These are phyloP conservation scores for Amphicarpaea edgeworthii DNA, from an alignment of 306 rosid genomes.

Conservation along the genomic window DNA sequence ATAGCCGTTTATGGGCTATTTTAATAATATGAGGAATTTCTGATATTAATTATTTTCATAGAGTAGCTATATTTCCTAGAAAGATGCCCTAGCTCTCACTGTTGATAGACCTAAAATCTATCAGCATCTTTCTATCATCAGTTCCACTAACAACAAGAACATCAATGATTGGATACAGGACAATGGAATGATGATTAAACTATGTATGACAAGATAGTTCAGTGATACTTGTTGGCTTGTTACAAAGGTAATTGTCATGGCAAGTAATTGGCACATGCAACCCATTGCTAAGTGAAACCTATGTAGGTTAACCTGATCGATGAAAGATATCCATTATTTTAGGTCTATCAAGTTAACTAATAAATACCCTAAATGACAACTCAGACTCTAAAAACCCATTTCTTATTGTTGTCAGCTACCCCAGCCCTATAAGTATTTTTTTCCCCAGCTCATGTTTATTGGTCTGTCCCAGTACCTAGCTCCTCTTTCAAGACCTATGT, in stretches of 20 bases:
- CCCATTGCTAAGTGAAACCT: too few species aligned
- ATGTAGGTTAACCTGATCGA: too few species aligned
- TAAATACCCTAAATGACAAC: background rate
- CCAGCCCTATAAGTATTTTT: background rate
- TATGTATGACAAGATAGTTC: too few species aligned
- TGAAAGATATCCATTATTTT: background rate
- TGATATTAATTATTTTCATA: too few species aligned
- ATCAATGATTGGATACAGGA: background rate
- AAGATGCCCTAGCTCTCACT: too few species aligned
- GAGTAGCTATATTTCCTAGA: too few species aligned
- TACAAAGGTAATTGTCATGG: too few species aligned
- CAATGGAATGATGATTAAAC: background rate
- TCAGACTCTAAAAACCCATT: constrained; percentile 13
- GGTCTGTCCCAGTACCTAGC: constrained; percentile 1
- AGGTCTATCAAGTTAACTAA: constrained; percentile 1
- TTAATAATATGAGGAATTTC: too few species aligned
- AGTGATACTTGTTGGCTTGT: too few species aligned
- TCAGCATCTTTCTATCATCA: background rate
- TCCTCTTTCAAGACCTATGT: constrained; percentile 26
- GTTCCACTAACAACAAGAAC: background rate
- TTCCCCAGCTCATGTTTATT: background rate
- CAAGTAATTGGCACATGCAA: too few species aligned
- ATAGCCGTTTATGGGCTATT: too few species aligned
- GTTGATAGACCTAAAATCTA: too few species aligned
- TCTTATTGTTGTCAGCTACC: constrained; percentile 11